Conservation (phyloP, 2,329 filamentous ascomycete species). For the Nothomitra cinnamomea region DNA sequence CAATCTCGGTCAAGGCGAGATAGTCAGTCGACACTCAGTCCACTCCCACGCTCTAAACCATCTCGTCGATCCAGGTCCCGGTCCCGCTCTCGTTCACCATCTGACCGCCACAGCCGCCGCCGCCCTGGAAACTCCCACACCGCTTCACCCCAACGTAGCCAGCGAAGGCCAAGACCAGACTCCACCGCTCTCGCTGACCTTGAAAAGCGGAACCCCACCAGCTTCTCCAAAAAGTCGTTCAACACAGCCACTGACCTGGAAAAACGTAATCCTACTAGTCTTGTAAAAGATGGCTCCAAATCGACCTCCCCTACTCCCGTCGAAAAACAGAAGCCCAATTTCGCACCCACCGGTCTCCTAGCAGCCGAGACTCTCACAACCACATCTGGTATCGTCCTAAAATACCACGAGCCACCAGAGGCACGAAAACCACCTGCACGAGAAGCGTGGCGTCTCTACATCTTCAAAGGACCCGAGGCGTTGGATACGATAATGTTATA, state of each 20-base stretch:
- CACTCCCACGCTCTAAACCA: too few species aligned
- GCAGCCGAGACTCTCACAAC: conserved; percentile 81
- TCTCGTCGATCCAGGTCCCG: too few species aligned
- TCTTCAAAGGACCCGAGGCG: conserved; percentile 73
- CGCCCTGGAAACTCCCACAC: neutral
- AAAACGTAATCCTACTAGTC: neutral
- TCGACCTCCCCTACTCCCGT: neutral
- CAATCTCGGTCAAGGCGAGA: too few species aligned
- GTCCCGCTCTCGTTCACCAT: neutral
- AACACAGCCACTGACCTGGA: neutral
- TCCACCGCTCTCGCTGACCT: neutral
- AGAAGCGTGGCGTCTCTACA: conserved; percentile 74
- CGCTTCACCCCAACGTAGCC: neutral
- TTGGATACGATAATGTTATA: conserved; percentile 67
- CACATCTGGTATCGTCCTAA: conserved; percentile 63
- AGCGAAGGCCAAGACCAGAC: neutral
- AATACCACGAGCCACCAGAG: conserved; percentile 92
- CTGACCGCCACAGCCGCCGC: neutral
- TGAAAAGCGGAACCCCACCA: neutral
- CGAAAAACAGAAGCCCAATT: conserved; percentile 81
- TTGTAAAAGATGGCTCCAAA: neutral
- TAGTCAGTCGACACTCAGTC: too few species aligned
- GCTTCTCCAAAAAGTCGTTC: too few species aligned
- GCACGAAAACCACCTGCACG: conserved; percentile 69
- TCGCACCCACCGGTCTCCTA: conserved; percentile 58